Conservation (phyloP, 2,329 filamentous ascomycete species). For the Epichloe aotearoae region DNA sequence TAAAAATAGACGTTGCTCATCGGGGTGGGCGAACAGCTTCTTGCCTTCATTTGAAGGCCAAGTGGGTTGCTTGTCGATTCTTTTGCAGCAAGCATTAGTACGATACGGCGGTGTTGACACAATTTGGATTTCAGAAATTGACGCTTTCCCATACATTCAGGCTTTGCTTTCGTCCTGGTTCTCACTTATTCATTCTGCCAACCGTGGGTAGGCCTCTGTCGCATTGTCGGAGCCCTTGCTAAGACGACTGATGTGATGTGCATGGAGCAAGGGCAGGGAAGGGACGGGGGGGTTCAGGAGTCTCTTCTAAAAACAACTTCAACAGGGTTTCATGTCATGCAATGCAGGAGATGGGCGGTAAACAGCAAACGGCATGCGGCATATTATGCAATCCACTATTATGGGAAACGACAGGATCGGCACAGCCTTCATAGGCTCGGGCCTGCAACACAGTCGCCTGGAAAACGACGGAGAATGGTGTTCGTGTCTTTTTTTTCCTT, state of each 20-base stretch:
- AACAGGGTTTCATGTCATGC: background rate
- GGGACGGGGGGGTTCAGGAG: background rate
- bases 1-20: background rate
- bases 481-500: background rate
- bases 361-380: background rate
- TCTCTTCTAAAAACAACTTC: background rate
- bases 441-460: background rate
- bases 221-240: background rate
- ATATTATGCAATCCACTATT: background rate
- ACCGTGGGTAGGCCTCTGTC: background rate
- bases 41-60: background rate
- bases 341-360: background rate
- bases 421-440: background rate
- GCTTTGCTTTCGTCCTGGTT: background rate
- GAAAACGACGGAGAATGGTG: background rate
- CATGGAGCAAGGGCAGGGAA: background rate
- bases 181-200: background rate
- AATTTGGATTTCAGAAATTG: background rate
- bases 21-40: background rate
- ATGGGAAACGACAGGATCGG: background rate
- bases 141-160: background rate
- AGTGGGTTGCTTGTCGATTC: too few relatives aligned
- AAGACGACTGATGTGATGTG: background rate
- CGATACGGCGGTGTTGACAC: background rate
- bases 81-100: background rate